Base-by-base conservation (phyloP, 495 filamentous ascomycete species). In the Neurospora tetrasperma region DNA sequence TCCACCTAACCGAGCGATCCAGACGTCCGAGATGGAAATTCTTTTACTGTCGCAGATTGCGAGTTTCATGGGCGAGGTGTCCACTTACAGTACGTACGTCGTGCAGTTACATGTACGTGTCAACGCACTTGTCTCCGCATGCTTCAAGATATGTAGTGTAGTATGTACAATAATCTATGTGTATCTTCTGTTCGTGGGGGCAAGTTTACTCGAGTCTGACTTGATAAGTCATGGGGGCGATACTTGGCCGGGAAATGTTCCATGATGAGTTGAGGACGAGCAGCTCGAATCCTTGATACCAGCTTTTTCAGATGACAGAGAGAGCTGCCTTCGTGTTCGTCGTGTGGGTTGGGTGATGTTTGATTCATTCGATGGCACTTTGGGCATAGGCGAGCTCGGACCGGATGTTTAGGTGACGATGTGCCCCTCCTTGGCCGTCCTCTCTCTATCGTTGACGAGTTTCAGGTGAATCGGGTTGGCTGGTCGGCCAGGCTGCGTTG, bases 371-470 rank as follows among this genome's bases (percentile, higher is more conserved):
- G 14, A 66, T 66, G 54, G 18, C 54, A 66, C 14, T 66, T 35
- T 66, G 14, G 23, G 27, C 54, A 38, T 27, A 66, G 70, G 41
- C 41, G 70, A 44, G 42, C 38, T 41, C 41, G 70, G 27, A 59
- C 41, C 44, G 70, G 23, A 35, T n/a, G 70, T 68, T 68, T 23
- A 38, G 44, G 70, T 46, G 27, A 59, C 68, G 76, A 75, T 78
- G 70, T 59, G 16, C 76, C 73, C 72, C 78, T 74, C 71, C 72
- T 75, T 76, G 71, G 54, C 54, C 27, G 3, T 27, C 54, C 23
- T 2, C 35, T 66, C 31, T 66, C 54, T 70, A 78, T 76, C 74
- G 76, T 74, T 76, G 79, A 79, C 79, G 76, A 78, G 79, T 81
- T 81, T 81, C 79, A 81, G 75, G 74, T 75, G 74, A 73, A 35